Percentiles rank a stretch among this genome's conserved stretches.
phyloP scores from a whole-genome alignment of 345 rosid genomes.

The Lumnitzera littorea region DNA sequence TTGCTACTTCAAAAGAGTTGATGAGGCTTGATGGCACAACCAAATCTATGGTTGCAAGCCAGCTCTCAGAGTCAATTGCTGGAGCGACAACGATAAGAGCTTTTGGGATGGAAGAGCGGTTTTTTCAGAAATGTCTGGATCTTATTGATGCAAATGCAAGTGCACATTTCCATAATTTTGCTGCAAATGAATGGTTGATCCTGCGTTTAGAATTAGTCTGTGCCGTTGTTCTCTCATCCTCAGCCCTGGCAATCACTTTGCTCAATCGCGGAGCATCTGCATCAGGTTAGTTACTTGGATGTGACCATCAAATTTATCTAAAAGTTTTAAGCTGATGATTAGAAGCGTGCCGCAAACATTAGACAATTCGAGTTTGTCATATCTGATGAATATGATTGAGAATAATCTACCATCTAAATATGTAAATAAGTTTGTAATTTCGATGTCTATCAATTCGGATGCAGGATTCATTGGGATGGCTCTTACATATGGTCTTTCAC shows the following conservation, averaged over 20 bases:
- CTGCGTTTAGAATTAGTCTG: slow-evolving; percentile 50
- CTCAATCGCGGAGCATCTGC: slow-evolving; percentile 43
- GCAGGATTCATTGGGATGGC: slow-evolving; percentile 66
- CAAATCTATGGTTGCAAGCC: slow-evolving; percentile 43
- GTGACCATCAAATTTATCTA: not conserved
- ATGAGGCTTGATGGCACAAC: slow-evolving; percentile 59
- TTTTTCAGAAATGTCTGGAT: slow-evolving; percentile 37
- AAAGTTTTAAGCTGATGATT: no score
- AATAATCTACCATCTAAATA: no score
- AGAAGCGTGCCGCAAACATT: no score
- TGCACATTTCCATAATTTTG: slow-evolving; percentile 38
- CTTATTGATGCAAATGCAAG: slow-evolving; percentile 51
- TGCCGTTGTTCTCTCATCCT: slow-evolving; percentile 39
- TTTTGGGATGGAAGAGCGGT: slow-evolving; percentile 40
- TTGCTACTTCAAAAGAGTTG: slow-evolving; percentile 45
- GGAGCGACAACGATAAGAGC: slow-evolving; percentile 59
- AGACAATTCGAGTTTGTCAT: no score
- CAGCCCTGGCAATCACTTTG: slow-evolving; percentile 48
- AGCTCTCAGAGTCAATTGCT: slow-evolving; percentile 52
- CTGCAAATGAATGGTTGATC: slow-evolving; percentile 56
- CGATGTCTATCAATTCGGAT: not conserved
- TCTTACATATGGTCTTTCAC: slow-evolving; percentile 51
- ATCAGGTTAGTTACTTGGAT: slow-evolving; percentile 26
- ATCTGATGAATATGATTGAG: no score
- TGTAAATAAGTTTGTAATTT: no score